Conservation (phyloP, 2,329 filamentous ascomycete species). For the Tolypocladium ophioglossoides region DNA sequence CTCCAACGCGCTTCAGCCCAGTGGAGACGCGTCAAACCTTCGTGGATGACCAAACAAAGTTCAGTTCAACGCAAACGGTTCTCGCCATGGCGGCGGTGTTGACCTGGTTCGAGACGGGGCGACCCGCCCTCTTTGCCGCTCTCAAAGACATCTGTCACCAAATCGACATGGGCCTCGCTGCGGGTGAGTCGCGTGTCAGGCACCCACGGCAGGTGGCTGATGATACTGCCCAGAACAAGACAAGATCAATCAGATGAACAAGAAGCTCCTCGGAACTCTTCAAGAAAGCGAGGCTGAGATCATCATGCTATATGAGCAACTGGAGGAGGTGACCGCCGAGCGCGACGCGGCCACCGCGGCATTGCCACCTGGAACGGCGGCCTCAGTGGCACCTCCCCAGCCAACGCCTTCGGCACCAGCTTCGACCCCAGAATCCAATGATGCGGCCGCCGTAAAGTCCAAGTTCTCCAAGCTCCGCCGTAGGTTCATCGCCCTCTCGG, state of each 20-base stretch:
- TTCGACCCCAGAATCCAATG: not conserved
- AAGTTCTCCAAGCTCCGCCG: constrained; percentile 27
- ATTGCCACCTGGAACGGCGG: not conserved
- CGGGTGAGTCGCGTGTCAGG: not conserved
- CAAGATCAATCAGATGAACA: not conserved
- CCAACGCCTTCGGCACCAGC: not conserved
- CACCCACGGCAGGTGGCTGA: not conserved
- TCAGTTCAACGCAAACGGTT: not conserved
- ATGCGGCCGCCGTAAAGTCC: constrained; percentile 11
- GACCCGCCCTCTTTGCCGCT: not conserved
- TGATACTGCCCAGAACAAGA: not conserved
- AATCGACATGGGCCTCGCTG: not conserved
- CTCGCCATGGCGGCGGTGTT: not conserved
- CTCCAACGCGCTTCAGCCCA: not conserved
- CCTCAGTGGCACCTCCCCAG: not conserved
- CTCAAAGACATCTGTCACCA: not conserved
- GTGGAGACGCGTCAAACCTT: not conserved
- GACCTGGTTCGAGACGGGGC: not conserved
- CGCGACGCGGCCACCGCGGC: not conserved
- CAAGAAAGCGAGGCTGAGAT: not conserved
- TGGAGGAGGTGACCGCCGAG: not conserved
- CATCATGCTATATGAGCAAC: not conserved
- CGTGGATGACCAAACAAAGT: not conserved
- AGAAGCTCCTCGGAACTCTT: not conserved
- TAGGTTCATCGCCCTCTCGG: constrained; percentile 29